A percentile compares a stretch with the other conserved stretches of the same genome.
Conservation (phyloP, 2,329 filamentous ascomycete species). For the Cladorrhinum sp. region DNA sequence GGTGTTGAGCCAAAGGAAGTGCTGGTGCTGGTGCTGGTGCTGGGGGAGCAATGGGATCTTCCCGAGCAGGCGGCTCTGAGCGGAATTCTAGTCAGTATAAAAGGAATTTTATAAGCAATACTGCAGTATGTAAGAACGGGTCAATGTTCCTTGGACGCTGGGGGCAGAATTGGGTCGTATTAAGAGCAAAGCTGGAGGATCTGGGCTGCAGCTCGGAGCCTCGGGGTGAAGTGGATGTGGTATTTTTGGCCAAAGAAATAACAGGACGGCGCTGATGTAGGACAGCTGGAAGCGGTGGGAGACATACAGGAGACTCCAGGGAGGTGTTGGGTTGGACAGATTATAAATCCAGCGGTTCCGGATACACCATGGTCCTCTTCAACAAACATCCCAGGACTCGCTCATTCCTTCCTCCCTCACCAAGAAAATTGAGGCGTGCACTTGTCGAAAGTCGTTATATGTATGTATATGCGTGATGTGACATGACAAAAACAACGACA, state of each 20-base stretch:
- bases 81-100: conserved; percentile 17
- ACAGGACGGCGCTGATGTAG: not conserved
- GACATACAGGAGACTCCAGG: conserved; percentile 6
- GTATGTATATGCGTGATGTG: not conserved
- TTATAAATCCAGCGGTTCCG: conserved; percentile 19
- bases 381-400: not conserved
- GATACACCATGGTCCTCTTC: conserved; percentile 1
- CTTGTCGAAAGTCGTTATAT: not conserved
- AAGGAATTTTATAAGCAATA: not conserved
- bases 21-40: not conserved
- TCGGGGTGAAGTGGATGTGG: conserved; percentile 1
- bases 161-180: not conserved
- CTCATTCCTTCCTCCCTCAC: not conserved
- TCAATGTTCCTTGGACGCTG: conserved; percentile 5
- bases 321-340: conserved; percentile 8
- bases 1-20: not conserved
- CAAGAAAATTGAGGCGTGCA: not conserved
- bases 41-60: not conserved
- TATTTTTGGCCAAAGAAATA: not conserved
- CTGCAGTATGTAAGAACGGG: conserved; percentile 6
- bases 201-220: conserved; percentile 9
- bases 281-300: not conserved
- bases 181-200: not conserved
- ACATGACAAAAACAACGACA: not conserved
- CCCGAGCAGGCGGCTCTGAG: conserved; percentile 7